Evolutionary conservation across 2,329 filamentous ascomycete genomes (phyloP), one percentile per base, ranked within the genome.

Genomic region (Ophiostoma sp.): DNA sequence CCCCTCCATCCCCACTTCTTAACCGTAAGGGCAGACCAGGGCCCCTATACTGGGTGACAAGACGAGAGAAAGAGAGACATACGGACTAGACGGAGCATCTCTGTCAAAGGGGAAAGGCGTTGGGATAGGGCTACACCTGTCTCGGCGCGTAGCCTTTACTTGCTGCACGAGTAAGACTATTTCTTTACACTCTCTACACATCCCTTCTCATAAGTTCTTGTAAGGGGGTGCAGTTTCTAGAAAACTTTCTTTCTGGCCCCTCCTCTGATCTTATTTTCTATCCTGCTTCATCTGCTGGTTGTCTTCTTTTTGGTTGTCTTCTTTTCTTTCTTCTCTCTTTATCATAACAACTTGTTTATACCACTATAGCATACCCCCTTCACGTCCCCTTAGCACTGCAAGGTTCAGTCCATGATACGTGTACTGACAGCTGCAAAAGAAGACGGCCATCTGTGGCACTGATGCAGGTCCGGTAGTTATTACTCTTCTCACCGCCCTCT

Each of bases 1-100:
- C 44, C 52, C 47, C 44, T n/a, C 66, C 65, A 66, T 65, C 70
- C 66, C 69, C 68, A 68, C 69, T 66, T 69, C 45, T 67, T 69
- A 69, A 68, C 66, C 70, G 68, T 67, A 62, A 42, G 60, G 60
- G 40, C 60, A 42, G 38, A 63, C 42, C 60, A 60, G 27, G 55
- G 27, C 55, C 55, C 55, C 55, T 60, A 60, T 60, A 27, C 27
- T 27, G 36, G 55, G 38, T 38, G 55, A 18, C 55, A 60, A 44
- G 42, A 44, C 58, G 63, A 36, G 18, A 36, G 14, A 52, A 41
- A 42, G 9, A 14, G 2, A 47, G 45, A 49, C 5, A 55, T 16
- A 60, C 55, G 55, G 27, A 18, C 55, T 38, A 38, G 55, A 60
- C 55, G 55, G 55, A 52, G 27, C 14, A 64, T 12, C 36, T 45